Evolutionary conservation across 306 rosid genomes (phyloP).

Genomic region (Oemleria cerasiformis): DNA sequence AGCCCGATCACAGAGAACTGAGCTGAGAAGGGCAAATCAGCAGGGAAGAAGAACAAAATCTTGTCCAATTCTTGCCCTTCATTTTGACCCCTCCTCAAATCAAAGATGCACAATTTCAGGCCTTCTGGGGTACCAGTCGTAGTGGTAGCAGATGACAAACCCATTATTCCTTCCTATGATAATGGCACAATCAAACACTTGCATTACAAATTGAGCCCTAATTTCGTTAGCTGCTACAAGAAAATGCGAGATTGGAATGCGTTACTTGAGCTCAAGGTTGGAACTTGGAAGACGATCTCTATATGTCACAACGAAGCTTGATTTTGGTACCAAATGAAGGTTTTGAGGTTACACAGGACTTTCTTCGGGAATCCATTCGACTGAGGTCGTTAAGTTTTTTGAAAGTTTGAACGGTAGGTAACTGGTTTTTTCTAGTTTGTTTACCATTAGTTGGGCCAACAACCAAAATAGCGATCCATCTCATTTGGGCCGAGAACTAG

Average conservation of each 20-base stretch:
- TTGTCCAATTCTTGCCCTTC: slow-evolving; percentile 97
- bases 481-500: too few relatives aligned
- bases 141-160: slow-evolving; percentile 52
- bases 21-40: slow-evolving; percentile 73
- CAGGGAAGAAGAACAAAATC: slow-evolving; percentile 86
- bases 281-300: not conserved
- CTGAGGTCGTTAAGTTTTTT: not conserved
- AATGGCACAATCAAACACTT: not conserved
- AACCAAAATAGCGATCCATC: too few relatives aligned
- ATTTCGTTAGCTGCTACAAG: not conserved
- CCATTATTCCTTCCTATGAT: slow-evolving; percentile 42
- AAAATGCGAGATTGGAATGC: not conserved
- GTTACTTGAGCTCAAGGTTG: not conserved
- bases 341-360: not conserved
- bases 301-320: not conserved
- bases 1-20: slow-evolving; percentile 91
- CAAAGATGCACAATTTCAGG: slow-evolving; percentile 70
- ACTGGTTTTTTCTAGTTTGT: too few relatives aligned
- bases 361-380: not conserved
- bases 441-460: too few relatives aligned
- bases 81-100: slow-evolving; percentile 86
- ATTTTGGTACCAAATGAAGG: not conserved
- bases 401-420: slow-evolving; percentile 19
- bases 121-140: slow-evolving; percentile 41
- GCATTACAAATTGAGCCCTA: slow-evolving; percentile 17